These are phyloP conservation scores for Flaveria robusta DNA, from an alignment of 129 eudicot species.

Conservation along the genomic window DNA sequence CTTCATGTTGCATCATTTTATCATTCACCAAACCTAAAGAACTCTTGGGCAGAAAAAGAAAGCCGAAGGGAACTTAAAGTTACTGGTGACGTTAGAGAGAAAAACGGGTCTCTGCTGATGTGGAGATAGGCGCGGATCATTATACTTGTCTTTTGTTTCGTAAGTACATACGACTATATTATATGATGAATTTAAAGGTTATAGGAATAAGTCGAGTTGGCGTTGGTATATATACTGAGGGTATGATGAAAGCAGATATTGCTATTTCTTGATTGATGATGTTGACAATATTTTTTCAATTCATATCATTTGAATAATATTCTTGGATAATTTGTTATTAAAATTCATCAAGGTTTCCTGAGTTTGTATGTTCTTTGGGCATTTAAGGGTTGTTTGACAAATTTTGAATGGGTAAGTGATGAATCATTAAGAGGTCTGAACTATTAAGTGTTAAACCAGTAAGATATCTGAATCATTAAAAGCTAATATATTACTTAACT, in stretches of 20 bases:
- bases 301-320: slow-evolving; percentile 35
- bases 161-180: slow-evolving; percentile 41
- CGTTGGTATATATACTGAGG: slow-evolving; percentile 33
- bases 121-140: slow-evolving; percentile 43
- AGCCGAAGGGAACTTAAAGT: slow-evolving; percentile 33
- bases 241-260: slow-evolving; percentile 25
- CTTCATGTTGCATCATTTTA: slow-evolving; percentile 31
- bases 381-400: no score
- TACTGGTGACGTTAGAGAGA: slow-evolving; percentile 22
- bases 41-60: slow-evolving; percentile 58
- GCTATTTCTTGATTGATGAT: slow-evolving; percentile 32
- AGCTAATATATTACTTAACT: no score
- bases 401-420: no score
- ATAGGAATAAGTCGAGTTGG: slow-evolving; percentile 46
- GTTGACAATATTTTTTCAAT: slow-evolving; percentile 31
- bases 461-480: no score
- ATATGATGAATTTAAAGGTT: slow-evolving; percentile 41
- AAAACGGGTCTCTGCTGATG: slow-evolving; percentile 12
- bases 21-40: slow-evolving; percentile 29
- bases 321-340: slow-evolving; percentile 20
- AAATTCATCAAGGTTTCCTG: background rate
- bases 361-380: background rate
- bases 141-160: slow-evolving; percentile 46
- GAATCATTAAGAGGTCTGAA: no score
- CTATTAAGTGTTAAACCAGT: no score